Percentiles rank a stretch among this genome's conserved stretches.
Evolutionary conservation across 106 monocot species (phyloP).

Genomic region (Apostasia ramifera): DNA sequence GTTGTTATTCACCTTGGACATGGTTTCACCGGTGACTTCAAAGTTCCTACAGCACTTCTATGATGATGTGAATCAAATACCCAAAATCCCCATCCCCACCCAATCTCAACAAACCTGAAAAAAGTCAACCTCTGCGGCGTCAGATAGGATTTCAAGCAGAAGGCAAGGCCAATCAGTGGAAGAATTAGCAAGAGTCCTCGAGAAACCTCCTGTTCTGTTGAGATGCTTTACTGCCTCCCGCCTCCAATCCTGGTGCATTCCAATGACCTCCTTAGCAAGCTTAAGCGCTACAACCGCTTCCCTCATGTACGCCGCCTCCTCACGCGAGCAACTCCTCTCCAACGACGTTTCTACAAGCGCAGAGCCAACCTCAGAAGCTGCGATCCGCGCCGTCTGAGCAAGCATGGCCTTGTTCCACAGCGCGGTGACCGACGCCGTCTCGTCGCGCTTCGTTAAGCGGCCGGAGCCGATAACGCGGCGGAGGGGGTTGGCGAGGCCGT

Average conservation of each 20-base stretch:
- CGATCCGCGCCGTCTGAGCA: constrained; percentile 15
- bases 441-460: constrained; percentile 10
- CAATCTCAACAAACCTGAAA: constrained; percentile 52
- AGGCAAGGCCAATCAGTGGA: constrained; percentile 88
- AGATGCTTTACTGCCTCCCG: constrained; percentile 50
- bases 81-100: too few species aligned
- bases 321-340: constrained; percentile 10
- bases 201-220: constrained; percentile 51
- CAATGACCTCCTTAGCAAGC: constrained; percentile 78
- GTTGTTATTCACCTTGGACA: too few species aligned
- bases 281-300: constrained; percentile 51
- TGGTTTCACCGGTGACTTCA: too few species aligned
- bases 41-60: too few species aligned
- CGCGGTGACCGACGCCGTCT: constrained; percentile 14
- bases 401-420: constrained; percentile 80
- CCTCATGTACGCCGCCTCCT: constrained; percentile 57
- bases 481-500: constrained; percentile 50
- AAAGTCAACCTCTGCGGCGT: constrained; percentile 56
- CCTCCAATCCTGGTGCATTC: constrained; percentile 64
- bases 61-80: too few species aligned
- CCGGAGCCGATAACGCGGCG: constrained; percentile 20
- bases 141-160: constrained; percentile 68
- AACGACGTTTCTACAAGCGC: not conserved
- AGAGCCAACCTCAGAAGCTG: constrained; percentile 4
- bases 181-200: constrained; percentile 55